Percentiles rank a stretch among this genome's conserved stretches.
These are phyloP conservation scores for Sugiyamaella japonica DNA, from an alignment of 1,139 yeast genomes.

Conservation along the genomic window DNA sequence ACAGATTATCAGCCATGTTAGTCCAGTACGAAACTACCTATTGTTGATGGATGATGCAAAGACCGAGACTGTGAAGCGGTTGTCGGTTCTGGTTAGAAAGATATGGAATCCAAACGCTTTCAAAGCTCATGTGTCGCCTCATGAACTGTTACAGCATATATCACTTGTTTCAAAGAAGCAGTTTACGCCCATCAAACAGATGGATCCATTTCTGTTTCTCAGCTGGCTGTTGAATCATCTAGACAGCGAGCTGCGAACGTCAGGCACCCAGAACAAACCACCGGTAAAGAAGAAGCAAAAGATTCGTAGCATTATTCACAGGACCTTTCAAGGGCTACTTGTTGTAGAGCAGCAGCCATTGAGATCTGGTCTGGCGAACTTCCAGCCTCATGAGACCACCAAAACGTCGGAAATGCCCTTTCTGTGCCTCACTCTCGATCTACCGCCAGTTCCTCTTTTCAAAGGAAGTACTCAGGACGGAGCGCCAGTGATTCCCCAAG, in stretches of 20 bases:
- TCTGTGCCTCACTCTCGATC: constrained; percentile 57
- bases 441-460: constrained; percentile 61
- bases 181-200: constrained; percentile 43
- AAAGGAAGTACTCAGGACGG: constrained; percentile 43
- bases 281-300: background rate
- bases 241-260: constrained; percentile 41
- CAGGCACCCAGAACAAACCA: background rate
- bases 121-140: constrained; percentile 65
- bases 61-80: constrained; percentile 36
- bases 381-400: constrained; percentile 7
- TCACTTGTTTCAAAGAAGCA: constrained; percentile 46
- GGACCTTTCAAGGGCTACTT: constrained; percentile 57
- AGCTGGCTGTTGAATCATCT: constrained; percentile 59
- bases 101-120: constrained; percentile 64
- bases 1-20: constrained; percentile 57
- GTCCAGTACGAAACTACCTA: constrained; percentile 53
- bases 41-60: constrained; percentile 37
- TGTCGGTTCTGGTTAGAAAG: constrained; percentile 54
- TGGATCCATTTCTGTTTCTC: constrained; percentile 58
- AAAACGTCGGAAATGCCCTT: constrained; percentile 45
- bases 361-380: background rate
- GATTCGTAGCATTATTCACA: constrained; percentile 33
- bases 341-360: constrained; percentile 38
- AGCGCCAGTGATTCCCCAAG: constrained; percentile 52
- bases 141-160: constrained; percentile 57